phyloP scores from a whole-genome alignment of 2,329 filamentous ascomycete genomes.

The Fusarium metavorans region DNA sequence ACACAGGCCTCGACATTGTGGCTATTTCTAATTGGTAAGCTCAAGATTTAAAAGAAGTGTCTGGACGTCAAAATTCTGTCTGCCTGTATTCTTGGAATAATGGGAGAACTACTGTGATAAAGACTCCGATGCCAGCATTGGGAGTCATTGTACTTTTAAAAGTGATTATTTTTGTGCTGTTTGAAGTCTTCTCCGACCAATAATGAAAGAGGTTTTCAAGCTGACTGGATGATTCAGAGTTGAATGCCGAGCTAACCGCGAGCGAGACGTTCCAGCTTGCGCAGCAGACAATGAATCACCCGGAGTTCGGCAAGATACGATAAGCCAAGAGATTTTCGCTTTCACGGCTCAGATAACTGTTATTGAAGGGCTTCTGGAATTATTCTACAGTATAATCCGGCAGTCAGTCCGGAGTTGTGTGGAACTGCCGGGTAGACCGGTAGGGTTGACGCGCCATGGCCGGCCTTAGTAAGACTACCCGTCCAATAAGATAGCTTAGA shows the following conservation, averaged over 20 bases:
- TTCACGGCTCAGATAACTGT: background rate
- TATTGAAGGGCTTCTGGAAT: background rate
- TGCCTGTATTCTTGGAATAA: background rate
- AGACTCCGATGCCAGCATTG: background rate
- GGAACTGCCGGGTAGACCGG: background rate
- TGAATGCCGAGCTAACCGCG: background rate
- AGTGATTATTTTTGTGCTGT: background rate
- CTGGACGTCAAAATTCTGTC: background rate
- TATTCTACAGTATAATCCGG: background rate
- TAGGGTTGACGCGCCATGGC: background rate
- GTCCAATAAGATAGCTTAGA: background rate
- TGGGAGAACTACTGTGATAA: rapidly evolving
- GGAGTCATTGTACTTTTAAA: background rate
- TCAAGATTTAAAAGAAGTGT: background rate
- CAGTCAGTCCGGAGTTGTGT: background rate
- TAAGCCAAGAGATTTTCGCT: background rate
- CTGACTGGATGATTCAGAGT: background rate
- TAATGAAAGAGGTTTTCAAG: background rate
- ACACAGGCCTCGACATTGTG: background rate
- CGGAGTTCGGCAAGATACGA: background rate
- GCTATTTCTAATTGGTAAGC: background rate
- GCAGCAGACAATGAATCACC: background rate
- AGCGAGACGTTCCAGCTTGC: background rate
- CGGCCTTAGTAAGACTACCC: background rate
- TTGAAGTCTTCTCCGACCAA: background rate